Evolutionary conservation across 192 early-diverging fungal species (phyloP).

Genomic region (Linnemannia zychae): DNA sequence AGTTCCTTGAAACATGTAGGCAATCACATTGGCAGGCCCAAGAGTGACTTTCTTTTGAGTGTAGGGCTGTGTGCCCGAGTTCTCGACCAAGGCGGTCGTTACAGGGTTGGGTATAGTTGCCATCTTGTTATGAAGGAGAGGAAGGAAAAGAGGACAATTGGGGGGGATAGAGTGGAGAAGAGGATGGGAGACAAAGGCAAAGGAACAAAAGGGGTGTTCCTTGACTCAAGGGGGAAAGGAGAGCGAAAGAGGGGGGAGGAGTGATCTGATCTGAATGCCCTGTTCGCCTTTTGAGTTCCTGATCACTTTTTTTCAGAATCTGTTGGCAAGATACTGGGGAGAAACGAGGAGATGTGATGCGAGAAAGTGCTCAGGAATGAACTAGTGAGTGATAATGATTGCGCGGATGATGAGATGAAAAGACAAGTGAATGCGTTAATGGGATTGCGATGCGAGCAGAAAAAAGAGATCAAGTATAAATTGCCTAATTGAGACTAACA

Average conservation of each 20-base stretch:
- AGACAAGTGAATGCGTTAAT: too few species aligned
- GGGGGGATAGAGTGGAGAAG: neutral
- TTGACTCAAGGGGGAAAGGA: too few species aligned
- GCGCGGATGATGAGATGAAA: too few species aligned
- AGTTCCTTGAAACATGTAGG: conserved; percentile 55
- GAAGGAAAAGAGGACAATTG: neutral
- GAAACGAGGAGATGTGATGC: neutral
- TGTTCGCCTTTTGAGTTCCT: neutral
- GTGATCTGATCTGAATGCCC: neutral
- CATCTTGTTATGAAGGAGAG: conserved; percentile 2
- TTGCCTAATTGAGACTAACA: too few species aligned
- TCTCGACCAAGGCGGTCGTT: conserved; percentile 35
- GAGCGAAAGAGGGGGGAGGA: too few species aligned
- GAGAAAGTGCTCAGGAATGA: neutral
- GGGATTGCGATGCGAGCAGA: too few species aligned
- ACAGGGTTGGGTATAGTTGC: conserved; percentile 41
- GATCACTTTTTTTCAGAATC: neutral
- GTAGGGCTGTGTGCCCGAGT: conserved; percentile 2
- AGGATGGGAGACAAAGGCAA: neutral
- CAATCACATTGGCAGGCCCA: conserved; percentile 42
- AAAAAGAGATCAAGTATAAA: too few species aligned
- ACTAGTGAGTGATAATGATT: neutral
- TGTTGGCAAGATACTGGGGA: too few species aligned
- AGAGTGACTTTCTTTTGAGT: conserved; percentile 46
- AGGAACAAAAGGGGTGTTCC: neutral